A percentile compares a stretch with the other conserved stretches of the same genome.
Conservation (phyloP, 2,329 filamentous ascomycete genomes). For the Ophiostoma sp. region DNA sequence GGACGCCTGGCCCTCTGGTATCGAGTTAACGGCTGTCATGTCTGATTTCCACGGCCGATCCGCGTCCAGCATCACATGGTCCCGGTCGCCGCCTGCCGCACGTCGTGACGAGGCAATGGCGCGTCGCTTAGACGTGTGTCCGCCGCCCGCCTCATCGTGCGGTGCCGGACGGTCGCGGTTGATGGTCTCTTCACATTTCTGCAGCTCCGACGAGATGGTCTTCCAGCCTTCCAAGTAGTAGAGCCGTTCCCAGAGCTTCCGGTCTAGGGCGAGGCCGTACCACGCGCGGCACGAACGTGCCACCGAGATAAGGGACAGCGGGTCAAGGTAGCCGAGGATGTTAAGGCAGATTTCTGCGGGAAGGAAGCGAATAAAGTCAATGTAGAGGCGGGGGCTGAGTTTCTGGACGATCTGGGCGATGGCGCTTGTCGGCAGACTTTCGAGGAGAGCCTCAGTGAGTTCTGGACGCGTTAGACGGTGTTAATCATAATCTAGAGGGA, state of each 20-base stretch:
- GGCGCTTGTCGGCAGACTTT: constrained; percentile 74
- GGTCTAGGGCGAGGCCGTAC: constrained; percentile 78
- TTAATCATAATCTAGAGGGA: neutral
- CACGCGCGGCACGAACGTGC: constrained; percentile 78
- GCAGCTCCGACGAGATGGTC: constrained; percentile 65
- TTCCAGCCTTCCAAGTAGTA: constrained; percentile 88
- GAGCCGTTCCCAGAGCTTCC: constrained; percentile 79
- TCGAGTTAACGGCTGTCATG: constrained; percentile 1
- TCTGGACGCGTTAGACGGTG: constrained; percentile 51
- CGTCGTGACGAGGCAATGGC: constrained; percentile 46
- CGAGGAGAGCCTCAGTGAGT: constrained; percentile 75
- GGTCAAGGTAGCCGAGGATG: constrained; percentile 82
- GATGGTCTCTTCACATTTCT: constrained; percentile 62
- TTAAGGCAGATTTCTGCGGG: constrained; percentile 90
- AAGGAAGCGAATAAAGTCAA: constrained; percentile 84
- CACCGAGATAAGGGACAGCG: constrained; percentile 74
- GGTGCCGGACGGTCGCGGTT: constrained; percentile 50
- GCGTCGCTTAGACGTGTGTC: constrained; percentile 56
- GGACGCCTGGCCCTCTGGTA: neutral
- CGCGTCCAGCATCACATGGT: constrained; percentile 45
- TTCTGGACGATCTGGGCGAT: constrained; percentile 79
- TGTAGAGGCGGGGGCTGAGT: constrained; percentile 80
- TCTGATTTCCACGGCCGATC: constrained; percentile 5
- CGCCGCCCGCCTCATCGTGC: constrained; percentile 45
- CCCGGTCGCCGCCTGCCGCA: constrained; percentile 46